Evolutionary conservation across 192 early-diverging fungal genomes (phyloP), one percentile per base, ranked within the genome.

Genomic region (Cladochytrium replicatum): DNA sequence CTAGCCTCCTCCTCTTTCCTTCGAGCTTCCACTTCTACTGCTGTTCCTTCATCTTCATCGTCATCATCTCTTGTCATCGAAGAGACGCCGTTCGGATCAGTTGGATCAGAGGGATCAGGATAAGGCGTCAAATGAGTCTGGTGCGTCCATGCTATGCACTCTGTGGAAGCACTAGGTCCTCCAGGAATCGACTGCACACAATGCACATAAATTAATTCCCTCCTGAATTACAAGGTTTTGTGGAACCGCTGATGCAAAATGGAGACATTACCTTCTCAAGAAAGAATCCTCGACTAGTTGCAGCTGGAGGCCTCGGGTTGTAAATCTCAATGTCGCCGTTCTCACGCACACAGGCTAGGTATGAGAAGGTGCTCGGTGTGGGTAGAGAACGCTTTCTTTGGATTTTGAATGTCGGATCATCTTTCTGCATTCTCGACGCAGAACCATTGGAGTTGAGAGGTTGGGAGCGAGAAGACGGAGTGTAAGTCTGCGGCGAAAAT

Each of bases 261-360:
- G 22, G 0, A 26, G 3, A 49, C 29, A 39, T 37, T 68, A 88
- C 87, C 73, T 89, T 89, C 61, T 89, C 86, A 28, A 90, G 64
- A 28, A 77, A 70, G 70, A 84, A 83, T 24, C 73, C 69, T 29
- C 77, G 55, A 24, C 41, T 43, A 3, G 34, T 37, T 37, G 34
- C 13, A 17, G 13, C 34, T 13, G 34, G 13, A 37, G 34, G 34
- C 40, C 57, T 60, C 24, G 84, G 81, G 60, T 81, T 78, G 90
- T 90, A 95, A 42, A 97, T 66, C 66, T 97, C 91, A 47, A 97
- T 88, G 56, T 94, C 83, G 23, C 93, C 93, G 60, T 93, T 93
- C 22, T 77, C 85, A 41, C 93, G 68, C 26, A 86, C 93, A 43
- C 87, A 85, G 0, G 93, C 93, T 9, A 93, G 39, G 15, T 73